Evolutionary conservation across 2,329 filamentous ascomycete genomes (phyloP), one percentile per base, ranked within the genome.

Genomic region (Pleomassaria siparia): DNA sequence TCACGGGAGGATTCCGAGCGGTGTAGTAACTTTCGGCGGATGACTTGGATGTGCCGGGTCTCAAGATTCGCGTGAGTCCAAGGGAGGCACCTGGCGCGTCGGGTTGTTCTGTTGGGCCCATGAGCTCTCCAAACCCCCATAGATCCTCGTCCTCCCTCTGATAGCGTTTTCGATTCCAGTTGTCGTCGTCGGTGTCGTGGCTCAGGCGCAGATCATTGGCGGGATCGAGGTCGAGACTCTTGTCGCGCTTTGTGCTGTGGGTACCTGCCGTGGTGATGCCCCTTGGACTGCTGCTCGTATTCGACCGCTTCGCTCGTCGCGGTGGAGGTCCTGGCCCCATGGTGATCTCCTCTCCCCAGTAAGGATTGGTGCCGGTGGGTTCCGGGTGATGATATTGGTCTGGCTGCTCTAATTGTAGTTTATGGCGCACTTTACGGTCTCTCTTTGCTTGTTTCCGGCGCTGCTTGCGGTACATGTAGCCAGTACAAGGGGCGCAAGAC

Each of bases 101-200:
- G 22, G 56, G 51, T 13, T 60, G 52, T n/a, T n/a, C n/a, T 56
- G 76, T 63, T 39, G 76, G 53, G 3, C 53, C 46, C 1, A 59
- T 40, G 4, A 55, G 50, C 9, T 80, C 72, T 59, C 85, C 83
- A 53, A 81, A 70, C 15, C 89, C 89, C 88, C 89, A 95, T 5
- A 95, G 77, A 55, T 88, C 85, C 71, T 96, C 91, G 56, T 96
- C 91, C 66, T 94, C 89, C 44, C 91, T 80, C 69, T 96, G 89
- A 67, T 95, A 91, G 51, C 87, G 82, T 69, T 84, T 85, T 59
- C 79, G 79, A 63, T 94, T 92, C 87, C 87, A 91, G 40, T 85
- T 85, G 46, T 71, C 69, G 49, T 72, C 72, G 49, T 66, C 58
- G 10, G 65, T 67, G 40, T 69, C 66, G 45, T 71, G 62, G 48